Conservation (phyloP, 2,329 filamentous ascomycete genomes). For the Claviceps digitariae region DNA sequence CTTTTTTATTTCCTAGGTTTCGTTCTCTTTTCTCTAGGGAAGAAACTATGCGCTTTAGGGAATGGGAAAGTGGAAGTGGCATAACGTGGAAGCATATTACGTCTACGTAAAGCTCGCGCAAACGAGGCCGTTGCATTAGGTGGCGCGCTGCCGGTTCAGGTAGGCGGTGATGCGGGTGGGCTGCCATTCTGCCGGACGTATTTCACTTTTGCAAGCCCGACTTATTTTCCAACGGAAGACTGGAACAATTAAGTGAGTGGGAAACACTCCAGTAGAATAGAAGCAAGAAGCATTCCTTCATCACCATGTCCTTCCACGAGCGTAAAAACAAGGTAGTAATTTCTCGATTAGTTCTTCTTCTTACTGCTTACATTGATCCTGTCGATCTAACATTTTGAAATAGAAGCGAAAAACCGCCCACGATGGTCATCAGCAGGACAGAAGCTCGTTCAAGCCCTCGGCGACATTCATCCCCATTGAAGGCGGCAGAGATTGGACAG, state of each 20-base stretch:
- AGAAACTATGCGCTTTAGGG: background rate
- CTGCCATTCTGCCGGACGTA: constrained; percentile 15
- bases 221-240: constrained; percentile 5
- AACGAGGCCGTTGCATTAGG: background rate
- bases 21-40: background rate
- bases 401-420: constrained; percentile 39
- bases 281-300: too few relatives aligned
- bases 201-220: background rate
- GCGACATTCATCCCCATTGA: constrained; percentile 51
- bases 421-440: constrained; percentile 17
- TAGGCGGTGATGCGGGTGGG: constrained; percentile 7
- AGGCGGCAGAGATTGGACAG: constrained; percentile 55
- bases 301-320: constrained; percentile 20
- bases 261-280: too few relatives aligned
- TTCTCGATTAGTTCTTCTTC: background rate
- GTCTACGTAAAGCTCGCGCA: background rate
- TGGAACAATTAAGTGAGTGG: background rate
- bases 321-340: constrained; percentile 17
- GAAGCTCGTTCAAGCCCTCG: constrained; percentile 49
- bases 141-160: constrained; percentile 6
- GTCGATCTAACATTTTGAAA: background rate
- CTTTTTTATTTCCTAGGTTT: background rate
- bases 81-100: background rate
- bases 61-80: background rate
- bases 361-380: background rate